phyloP scores from a whole-genome alignment of 106 monocot genomes.

The Vanilla planifolia region DNA sequence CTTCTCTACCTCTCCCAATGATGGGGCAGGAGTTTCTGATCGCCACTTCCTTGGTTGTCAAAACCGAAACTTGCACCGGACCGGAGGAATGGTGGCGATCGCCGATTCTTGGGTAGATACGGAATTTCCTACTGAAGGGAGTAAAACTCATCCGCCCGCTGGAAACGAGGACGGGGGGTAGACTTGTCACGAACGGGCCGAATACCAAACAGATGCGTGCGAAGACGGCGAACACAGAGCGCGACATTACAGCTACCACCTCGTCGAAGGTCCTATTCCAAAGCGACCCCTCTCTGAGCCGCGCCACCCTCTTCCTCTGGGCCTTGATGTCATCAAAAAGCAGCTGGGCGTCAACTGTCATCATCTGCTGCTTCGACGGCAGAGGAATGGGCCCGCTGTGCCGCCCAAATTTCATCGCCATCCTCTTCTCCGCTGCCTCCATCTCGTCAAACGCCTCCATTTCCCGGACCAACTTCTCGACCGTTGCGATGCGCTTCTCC shows the following conservation, averaged over 20 bases:
- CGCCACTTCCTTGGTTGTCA: background rate
- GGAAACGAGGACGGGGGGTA: constrained; percentile 15
- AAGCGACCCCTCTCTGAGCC: constrained; percentile 48
- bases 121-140: background rate
- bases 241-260: constrained; percentile 37
- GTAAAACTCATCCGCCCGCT: constrained; percentile 4
- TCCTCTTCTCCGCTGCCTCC: constrained; percentile 41
- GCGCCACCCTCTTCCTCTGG: constrained; percentile 31
- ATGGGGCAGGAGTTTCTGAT: constrained; percentile 37
- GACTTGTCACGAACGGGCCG: constrained; percentile 27
- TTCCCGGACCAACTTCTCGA: constrained; percentile 37
- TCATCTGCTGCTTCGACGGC: background rate
- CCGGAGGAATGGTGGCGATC: constrained; percentile 21
- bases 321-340: constrained; percentile 17
- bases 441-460: constrained; percentile 59
- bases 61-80: constrained; percentile 17
- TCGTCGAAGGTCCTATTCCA: constrained; percentile 48
- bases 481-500: constrained; percentile 41
- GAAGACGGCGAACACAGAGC: constrained; percentile 36
- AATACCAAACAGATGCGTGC: constrained; percentile 41
- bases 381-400: constrained; percentile 53
- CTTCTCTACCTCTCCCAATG: background rate
- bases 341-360: background rate
- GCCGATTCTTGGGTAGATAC: background rate
- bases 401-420: constrained; percentile 19